These are phyloP conservation scores for Cyberlindnera petersonii DNA, from an alignment of 805 yeast genomes.

Conservation along the genomic window DNA sequence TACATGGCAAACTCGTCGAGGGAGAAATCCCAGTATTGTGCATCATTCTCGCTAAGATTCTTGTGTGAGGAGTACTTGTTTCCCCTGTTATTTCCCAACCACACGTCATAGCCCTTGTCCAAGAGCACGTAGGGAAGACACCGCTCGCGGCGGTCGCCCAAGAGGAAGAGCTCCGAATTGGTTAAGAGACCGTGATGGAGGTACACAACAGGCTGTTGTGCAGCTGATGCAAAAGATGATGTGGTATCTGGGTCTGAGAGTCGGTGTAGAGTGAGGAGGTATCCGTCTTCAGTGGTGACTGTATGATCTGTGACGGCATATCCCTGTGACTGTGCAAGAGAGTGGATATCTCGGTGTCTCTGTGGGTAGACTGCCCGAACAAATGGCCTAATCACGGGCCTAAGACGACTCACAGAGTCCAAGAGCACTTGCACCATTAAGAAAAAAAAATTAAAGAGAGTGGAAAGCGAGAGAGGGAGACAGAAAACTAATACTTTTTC, in stretches of 20 bases:
- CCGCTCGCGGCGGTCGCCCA: constrained; percentile 45
- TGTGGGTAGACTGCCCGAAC: constrained; percentile 6
- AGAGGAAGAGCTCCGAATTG: constrained; percentile 55
- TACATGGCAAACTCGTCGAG: constrained; percentile 88
- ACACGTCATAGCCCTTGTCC: constrained; percentile 87
- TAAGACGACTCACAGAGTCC: too few relatives aligned
- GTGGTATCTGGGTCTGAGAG: constrained; percentile 25
- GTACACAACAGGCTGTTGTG: constrained; percentile 47
- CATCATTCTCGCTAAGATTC: constrained; percentile 24
- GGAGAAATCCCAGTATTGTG: constrained; percentile 82
- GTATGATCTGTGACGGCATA: constrained; percentile 63
- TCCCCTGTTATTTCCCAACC: constrained; percentile 91
- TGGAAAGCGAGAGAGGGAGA: too few relatives aligned
- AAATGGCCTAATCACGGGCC: constrained; percentile 4
- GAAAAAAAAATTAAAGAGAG: too few relatives aligned
- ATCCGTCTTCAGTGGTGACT: constrained; percentile 66
- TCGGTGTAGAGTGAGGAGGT: constrained; percentile 64
- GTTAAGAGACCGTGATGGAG: constrained; percentile 82
- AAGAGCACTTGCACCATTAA: too few relatives aligned
- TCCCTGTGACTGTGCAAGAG: constrained; percentile 43
- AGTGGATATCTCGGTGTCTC: constrained; percentile 5
- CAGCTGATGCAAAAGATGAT: not conserved
- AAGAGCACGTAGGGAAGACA: constrained; percentile 68
- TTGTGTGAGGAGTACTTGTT: constrained; percentile 70
- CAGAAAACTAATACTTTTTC: too few relatives aligned